phyloP scores from a whole-genome alignment of 108 stramenopile species.

The Aurantiochytrium sp. region DNA sequence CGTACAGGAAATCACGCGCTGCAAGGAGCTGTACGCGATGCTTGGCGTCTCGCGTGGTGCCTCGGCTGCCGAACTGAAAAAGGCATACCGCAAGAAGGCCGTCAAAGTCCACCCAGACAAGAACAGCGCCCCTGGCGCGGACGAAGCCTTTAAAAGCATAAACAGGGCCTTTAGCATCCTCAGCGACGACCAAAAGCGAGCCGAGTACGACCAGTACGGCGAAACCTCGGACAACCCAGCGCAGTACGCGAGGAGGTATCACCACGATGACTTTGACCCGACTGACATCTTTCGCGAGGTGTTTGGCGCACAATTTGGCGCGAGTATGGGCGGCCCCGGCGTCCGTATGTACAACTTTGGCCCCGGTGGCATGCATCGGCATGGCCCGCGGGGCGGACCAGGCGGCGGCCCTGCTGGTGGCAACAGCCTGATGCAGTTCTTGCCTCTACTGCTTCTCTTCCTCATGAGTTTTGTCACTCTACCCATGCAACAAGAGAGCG shows the following conservation, averaged over 20 bases:
- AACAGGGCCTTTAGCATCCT: neutral
- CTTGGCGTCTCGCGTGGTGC: neutral
- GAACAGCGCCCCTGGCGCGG: conserved; percentile 16
- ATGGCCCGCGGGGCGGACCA: neutral
- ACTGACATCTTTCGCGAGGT: conserved; percentile 9
- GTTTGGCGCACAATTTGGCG: neutral
- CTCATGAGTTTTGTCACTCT: neutral
- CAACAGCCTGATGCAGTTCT: neutral
- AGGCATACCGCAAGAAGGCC: conserved; percentile 18
- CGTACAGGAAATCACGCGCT: neutral
- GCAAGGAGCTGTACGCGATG: conserved; percentile 20
- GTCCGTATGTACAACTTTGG: conserved; percentile 16
- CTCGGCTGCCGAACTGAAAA: neutral
- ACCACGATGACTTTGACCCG: neutral
- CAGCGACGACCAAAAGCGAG: neutral
- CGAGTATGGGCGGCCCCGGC: neutral
- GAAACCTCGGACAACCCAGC: conserved; percentile 17
- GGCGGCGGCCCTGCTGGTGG: neutral
- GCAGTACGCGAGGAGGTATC: neutral
- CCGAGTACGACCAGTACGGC: neutral
- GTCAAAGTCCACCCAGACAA: conserved; percentile 21
- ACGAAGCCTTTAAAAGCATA: conserved; percentile 13
- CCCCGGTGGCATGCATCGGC: neutral
- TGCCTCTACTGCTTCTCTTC: neutral
- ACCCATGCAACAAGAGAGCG: neutral